phyloP scores from a whole-genome alignment of 192 early-diverging fungal genomes.

The Coemansia brasiliensis region DNA sequence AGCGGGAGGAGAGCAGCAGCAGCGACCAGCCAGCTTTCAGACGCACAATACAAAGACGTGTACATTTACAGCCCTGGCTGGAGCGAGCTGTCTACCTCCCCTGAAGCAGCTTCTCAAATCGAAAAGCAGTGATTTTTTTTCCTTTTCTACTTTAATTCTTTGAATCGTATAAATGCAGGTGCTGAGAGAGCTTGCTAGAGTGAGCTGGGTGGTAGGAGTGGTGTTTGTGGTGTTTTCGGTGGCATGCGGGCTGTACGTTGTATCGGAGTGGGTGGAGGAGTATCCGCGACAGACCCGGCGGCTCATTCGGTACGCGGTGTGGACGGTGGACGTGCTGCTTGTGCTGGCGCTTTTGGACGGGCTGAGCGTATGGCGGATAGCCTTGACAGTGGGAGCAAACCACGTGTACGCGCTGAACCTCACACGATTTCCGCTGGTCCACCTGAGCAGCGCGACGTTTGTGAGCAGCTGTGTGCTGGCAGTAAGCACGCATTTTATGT shows the following conservation, averaged over 20 bases:
- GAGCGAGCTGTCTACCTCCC: slow-evolving; percentile 10
- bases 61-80: slow-evolving; percentile 33
- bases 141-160: background rate
- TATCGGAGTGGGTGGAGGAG: slow-evolving; percentile 55
- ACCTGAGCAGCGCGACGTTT: slow-evolving; percentile 70
- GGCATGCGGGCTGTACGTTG: slow-evolving; percentile 45
- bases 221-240: slow-evolving; percentile 43
- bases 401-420: slow-evolving; percentile 81
- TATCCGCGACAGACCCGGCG: slow-evolving; percentile 33
- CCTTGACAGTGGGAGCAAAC: slow-evolving; percentile 75
- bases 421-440: slow-evolving; percentile 79
- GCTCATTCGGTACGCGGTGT: slow-evolving; percentile 25
- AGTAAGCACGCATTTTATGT: slow-evolving; percentile 86
- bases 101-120: background rate
- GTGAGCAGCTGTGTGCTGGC: slow-evolving; percentile 80
- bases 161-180: slow-evolving; percentile 7
- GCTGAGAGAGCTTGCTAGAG: slow-evolving; percentile 19
- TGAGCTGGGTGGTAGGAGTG: slow-evolving; percentile 22
- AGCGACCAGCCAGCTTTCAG: slow-evolving; percentile 12
- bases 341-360: slow-evolving; percentile 77
- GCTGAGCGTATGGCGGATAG: slow-evolving; percentile 66
- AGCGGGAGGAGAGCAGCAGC: slow-evolving; percentile 20
- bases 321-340: slow-evolving; percentile 69
- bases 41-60: slow-evolving; percentile 19
- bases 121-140: background rate